These are phyloP conservation scores for Aspergillus sojae DNA, from an alignment of 2,329 filamentous ascomycete species.

Conservation along the genomic window DNA sequence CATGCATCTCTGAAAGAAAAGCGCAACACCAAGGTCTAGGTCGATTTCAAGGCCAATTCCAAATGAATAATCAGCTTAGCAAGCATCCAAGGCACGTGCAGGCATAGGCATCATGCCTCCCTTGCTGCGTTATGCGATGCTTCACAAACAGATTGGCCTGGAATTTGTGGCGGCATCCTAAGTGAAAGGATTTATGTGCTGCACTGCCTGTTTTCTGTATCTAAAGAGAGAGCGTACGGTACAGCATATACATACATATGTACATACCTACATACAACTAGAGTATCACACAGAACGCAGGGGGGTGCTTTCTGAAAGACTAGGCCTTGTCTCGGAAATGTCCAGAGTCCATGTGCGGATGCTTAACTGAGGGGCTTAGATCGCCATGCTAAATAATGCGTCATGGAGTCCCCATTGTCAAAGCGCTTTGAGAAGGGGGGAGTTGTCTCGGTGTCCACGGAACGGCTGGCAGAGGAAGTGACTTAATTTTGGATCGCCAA, in stretches of 20 bases:
- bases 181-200: no score
- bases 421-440: background rate
- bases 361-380: background rate
- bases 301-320: background rate
- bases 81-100: background rate
- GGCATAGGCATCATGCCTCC: background rate
- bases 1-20: background rate
- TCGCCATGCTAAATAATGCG: background rate
- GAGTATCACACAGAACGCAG: background rate
- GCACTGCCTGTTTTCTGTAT: background rate
- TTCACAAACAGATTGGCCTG: background rate
- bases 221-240: background rate
- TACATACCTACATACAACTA: background rate
- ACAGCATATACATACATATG: background rate
- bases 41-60: background rate
- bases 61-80: background rate
- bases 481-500: constrained; percentile 1
- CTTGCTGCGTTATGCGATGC: background rate
- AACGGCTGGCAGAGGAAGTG: background rate
- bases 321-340: background rate
- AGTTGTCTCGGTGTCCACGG: background rate
- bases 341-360: background rate
- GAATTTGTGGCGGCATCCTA: background rate
- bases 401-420: background rate
- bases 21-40: background rate